Evolutionary conservation across 2,329 filamentous ascomycete species (phyloP), one percentile per base, ranked within the genome.

Genomic region (Bisporella sp.): DNA sequence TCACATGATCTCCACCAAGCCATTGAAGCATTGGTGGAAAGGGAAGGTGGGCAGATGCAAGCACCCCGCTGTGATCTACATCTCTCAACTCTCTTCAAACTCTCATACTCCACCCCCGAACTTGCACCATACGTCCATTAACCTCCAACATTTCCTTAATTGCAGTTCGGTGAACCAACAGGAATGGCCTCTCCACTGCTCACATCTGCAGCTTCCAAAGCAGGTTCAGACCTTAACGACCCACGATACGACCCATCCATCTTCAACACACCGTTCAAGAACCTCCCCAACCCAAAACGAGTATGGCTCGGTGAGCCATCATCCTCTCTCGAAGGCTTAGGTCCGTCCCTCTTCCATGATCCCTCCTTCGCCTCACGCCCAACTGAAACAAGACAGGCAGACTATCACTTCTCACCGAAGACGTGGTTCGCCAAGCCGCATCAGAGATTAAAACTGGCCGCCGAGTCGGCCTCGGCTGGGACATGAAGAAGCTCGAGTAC

Each of bases 401-500:
- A 51, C 66, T 73, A 5, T 70, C 67, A 1, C 69, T 76, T 4
- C 69, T 82, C 30, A 81, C 77, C 0, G 73, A 76, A 1, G 69
- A 77, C 1, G 65, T 75, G 1, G 74, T 81, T 3, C 70, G 72
- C 5, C 66, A 68, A 28, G 70, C 74, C 0, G 65, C 68, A 4
- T 66, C 68, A 5, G 73, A 77, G 56, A 79, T 81, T 57, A 69
- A 67, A 39, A 74, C 72, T 0, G 78, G 78, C 9, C 67, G 67
- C 21, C 69, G 76, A 32, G 71, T 79, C 29, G 73, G 73, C 7
- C 67, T 82, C 39, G 71, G 72, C 30, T 81, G 78, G 78, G 73
- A 77, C 29, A 60, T 81, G 53, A 73, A 71, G 21, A 80, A 81
- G 57, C 64, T 80, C 3, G 75, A 81, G 51, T 71, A 74, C 55